Conservation (phyloP, 2,329 filamentous ascomycete genomes). For the Cordyceps fumosorosea region DNA sequence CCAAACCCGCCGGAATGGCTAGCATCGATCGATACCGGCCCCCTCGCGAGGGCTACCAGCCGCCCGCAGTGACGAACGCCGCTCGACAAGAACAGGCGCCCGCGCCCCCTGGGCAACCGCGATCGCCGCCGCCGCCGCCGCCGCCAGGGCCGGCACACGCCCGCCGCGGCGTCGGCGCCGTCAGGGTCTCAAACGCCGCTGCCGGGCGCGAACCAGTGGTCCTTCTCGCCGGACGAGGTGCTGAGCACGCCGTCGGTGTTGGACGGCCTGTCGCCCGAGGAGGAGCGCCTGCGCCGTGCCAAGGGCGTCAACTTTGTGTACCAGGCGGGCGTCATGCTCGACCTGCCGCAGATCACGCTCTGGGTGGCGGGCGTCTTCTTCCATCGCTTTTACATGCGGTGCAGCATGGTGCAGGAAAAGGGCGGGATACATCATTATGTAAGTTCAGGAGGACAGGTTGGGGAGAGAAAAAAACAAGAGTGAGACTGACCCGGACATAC, state of each 20-base stretch:
- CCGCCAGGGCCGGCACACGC: slow-evolving; percentile 38
- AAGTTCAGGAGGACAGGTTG: slow-evolving; percentile 27
- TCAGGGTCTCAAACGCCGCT: slow-evolving; percentile 32
- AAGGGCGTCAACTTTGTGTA: slow-evolving; percentile 97
- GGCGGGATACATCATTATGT: slow-evolving; percentile 86
- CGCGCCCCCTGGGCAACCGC: neutral
- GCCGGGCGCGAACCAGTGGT: slow-evolving; percentile 63
- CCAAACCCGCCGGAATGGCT: slow-evolving; percentile 37
- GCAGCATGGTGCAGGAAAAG: slow-evolving; percentile 69
- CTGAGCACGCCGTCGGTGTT: slow-evolving; percentile 75
- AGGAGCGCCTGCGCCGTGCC: slow-evolving; percentile 73
- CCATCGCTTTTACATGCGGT: slow-evolving; percentile 91
- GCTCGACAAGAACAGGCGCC: slow-evolving; percentile 16
- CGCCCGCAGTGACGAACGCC: slow-evolving; percentile 33
- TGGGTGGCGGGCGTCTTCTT: slow-evolving; percentile 92
- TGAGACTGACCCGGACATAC: neutral
- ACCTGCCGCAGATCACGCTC: slow-evolving; percentile 84
- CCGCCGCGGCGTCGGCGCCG: slow-evolving; percentile 21
- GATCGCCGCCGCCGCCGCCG: slow-evolving; percentile 43
- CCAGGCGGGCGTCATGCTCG: slow-evolving; percentile 86
- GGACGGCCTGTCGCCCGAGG: slow-evolving; percentile 68
- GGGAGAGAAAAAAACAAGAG: neutral
- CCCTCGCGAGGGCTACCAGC: slow-evolving; percentile 50
- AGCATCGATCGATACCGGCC: slow-evolving; percentile 55
- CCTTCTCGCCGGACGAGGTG: slow-evolving; percentile 79